Percentiles rank a stretch among this genome's conserved stretches.
These are phyloP conservation scores for Straminergon stramineum DNA, from an alignment of 225 moss, liverwort and hornwort genomes.

Conservation along the genomic window DNA sequence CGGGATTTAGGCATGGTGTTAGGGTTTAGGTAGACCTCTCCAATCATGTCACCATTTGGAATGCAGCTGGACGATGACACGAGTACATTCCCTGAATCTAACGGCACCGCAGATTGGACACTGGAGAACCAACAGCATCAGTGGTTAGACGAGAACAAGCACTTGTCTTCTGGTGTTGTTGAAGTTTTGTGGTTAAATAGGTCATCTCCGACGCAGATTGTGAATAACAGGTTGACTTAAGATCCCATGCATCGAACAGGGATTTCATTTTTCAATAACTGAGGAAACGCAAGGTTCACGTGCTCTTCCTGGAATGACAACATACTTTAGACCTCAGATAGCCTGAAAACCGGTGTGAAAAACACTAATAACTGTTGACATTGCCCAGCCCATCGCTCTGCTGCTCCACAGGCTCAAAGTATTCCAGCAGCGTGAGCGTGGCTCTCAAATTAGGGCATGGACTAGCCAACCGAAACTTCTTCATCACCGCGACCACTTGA, in stretches of 20 bases:
- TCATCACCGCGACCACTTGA: neutral
- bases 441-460: neutral
- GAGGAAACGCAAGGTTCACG: neutral
- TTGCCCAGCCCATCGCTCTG: neutral
- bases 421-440: neutral
- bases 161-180: neutral
- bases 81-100: neutral
- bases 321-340: too few species aligned
- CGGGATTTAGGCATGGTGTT: neutral
- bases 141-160: neutral
- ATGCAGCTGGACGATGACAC: neutral
- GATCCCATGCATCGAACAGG: neutral
- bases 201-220: neutral
- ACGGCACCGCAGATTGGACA: too few species aligned
- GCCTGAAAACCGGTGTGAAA: neutral
- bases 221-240: neutral
- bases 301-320: neutral
- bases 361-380: neutral
- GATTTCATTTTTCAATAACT: neutral
- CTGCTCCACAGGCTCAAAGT: neutral
- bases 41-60: neutral
- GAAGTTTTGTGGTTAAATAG: neutral
- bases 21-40: neutral
- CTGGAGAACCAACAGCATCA: neutral
- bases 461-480: neutral